These are phyloP conservation scores for Coemansia sp. DNA, from an alignment of 192 early-diverging fungal species.

Conservation along the genomic window DNA sequence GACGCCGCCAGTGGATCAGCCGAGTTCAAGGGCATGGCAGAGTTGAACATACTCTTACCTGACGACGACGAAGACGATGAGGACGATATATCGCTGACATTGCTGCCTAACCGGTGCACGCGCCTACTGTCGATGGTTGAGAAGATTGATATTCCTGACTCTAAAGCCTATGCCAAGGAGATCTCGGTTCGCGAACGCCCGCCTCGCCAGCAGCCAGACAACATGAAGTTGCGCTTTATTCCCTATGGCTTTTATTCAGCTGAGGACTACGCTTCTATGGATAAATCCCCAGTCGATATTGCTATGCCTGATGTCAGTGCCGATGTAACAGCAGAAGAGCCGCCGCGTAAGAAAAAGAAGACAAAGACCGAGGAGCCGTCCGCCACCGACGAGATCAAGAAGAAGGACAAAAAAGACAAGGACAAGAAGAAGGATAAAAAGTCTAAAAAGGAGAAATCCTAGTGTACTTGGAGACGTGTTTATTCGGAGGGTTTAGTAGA, in stretches of 20 bases:
- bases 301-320: background rate
- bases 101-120: slow-evolving; percentile 30
- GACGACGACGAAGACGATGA: slow-evolving; percentile 27
- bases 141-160: slow-evolving; percentile 35
- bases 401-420: slow-evolving; percentile 27
- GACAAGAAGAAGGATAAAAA: slow-evolving; percentile 19
- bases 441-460: slow-evolving; percentile 9
- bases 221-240: slow-evolving; percentile 51
- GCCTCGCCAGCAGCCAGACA: slow-evolving; percentile 37
- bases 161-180: slow-evolving; percentile 17
- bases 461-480: background rate
- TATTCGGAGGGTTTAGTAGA: background rate
- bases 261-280: slow-evolving; percentile 36
- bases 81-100: slow-evolving; percentile 14
- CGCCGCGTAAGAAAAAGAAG: slow-evolving; percentile 10
- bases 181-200: slow-evolving; percentile 24
- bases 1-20: slow-evolving; percentile 3
- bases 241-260: slow-evolving; percentile 55
- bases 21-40: slow-evolving; percentile 48
- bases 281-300: background rate
- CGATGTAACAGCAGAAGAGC: background rate
- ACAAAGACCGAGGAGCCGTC: slow-evolving; percentile 7
- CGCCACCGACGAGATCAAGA: slow-evolving; percentile 7
- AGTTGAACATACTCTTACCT: slow-evolving; percentile 48
- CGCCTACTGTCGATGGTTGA: slow-evolving; percentile 40